Base-by-base conservation (phyloP, 2,329 filamentous ascomycete species). In the Ascochyta lentis region DNA sequence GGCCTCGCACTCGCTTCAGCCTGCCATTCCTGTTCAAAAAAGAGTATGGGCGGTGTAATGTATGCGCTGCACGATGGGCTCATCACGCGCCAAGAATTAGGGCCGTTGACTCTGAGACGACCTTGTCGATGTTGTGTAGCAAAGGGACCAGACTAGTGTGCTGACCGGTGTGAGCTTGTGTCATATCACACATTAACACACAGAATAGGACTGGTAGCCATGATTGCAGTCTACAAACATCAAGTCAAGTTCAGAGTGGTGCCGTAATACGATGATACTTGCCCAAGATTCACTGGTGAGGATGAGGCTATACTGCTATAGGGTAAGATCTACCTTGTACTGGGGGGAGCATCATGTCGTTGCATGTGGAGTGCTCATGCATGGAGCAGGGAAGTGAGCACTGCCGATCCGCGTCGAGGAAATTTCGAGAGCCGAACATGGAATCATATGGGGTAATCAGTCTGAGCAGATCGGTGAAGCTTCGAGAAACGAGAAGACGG, bases 311-410 rank as follows among this genome's bases (percentile, higher is more conserved):
- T 56, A 54, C 58, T 31, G 9, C 33, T 29, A 8, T 26, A 19
- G 55, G 63, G 31, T 50, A 53, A 39, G 61, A 67, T 63, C 48
- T 48, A n/a, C 60, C 43, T 22, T 22, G 39, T 34, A 37, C 43
- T 38, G 40, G 34, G 39, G 45, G 45, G 27, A 43, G 44, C 44
- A 38, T 44, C 26, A 31, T 27, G n/a, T 43, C 49, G 35, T 31
- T 26, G 50, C 31, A 54, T 38, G 43, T 43, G 44, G 43, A 38
- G 51, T 43, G 19, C 13, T 8, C 34, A 39, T 44, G 39, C 39
- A 45, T 34, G 39, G 23, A 43, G 26, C 27, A 45, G 6, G 19
- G 38, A 24, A 26, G n/a, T 26, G 3, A 40, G 10, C 6, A 34
- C 34, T 40, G 45, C 40, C 45, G 45, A 54, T 48, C 40, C 13